phyloP scores from a whole-genome alignment of 495 filamentous ascomycete species.

The Aspergillus carlsbadensis region DNA sequence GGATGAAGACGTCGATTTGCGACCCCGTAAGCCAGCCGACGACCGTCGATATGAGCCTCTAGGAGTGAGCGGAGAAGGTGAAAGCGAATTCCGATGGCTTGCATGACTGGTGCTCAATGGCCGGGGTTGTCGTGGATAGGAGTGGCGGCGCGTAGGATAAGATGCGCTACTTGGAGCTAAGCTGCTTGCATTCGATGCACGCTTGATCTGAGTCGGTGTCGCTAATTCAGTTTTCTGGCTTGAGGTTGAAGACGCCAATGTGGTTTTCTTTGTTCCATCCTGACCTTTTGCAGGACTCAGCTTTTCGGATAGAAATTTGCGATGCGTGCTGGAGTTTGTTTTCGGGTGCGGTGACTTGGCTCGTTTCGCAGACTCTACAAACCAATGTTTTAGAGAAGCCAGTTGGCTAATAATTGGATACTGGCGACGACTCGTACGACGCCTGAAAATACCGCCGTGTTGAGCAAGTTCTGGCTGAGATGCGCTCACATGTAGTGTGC shows the following conservation, averaged over 20 bases:
- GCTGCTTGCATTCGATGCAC: conserved; percentile 45
- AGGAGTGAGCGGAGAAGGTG: conserved; percentile 85
- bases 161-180: conserved; percentile 47
- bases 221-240: conserved; percentile 27
- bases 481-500: conserved; percentile 77
- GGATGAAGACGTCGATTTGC: conserved; percentile 95
- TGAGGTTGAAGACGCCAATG: conserved; percentile 20
- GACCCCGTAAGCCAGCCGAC: conserved; percentile 75
- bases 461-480: conserved; percentile 64
- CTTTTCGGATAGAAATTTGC: conserved; percentile 44
- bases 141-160: conserved; percentile 45
- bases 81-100: conserved; percentile 77
- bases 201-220: conserved; percentile 45
- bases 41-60: conserved; percentile 77
- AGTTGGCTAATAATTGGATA: conserved; percentile 75
- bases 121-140: conserved; percentile 50
- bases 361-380: conserved; percentile 73
- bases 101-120: conserved; percentile 52
- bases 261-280: conserved; percentile 34
- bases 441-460: conserved; percentile 54
- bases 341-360: conserved; percentile 62
- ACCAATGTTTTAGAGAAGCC: conserved; percentile 85
- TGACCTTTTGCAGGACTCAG: conserved; percentile 43
- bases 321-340: conserved; percentile 26
- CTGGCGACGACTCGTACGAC: conserved; percentile 56